A percentile compares a stretch with the other conserved stretches of the same genome.
Conservation (phyloP, 768 basidiomycete species). For the Termitomyces sp. region DNA sequence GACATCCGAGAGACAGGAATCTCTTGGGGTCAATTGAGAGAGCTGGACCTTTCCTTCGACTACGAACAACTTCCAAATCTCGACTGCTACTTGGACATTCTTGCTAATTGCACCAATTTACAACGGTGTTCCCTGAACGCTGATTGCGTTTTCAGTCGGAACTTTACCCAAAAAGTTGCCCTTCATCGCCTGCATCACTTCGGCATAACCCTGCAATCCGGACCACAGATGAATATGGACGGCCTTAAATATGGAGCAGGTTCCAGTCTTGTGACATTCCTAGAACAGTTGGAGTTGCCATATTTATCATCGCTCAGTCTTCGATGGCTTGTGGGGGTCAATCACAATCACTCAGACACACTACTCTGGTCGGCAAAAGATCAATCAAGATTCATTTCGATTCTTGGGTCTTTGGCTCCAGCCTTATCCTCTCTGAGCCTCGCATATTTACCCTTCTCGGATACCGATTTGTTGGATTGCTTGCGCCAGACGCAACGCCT, state of each 20-base stretch:
- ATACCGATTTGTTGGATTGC: slow-evolving; percentile 27
- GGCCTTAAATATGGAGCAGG: slow-evolving; percentile 13
- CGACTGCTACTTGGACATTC: slow-evolving; percentile 30
- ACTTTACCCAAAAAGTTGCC: slow-evolving; percentile 7
- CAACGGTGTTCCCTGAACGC: slow-evolving; percentile 28
- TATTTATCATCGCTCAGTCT: slow-evolving; percentile 28
- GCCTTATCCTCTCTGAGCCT: slow-evolving; percentile 30
- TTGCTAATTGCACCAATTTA: slow-evolving; percentile 29
- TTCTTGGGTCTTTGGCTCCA: slow-evolving; percentile 21
- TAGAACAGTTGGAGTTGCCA: slow-evolving; percentile 26
- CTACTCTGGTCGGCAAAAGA: slow-evolving; percentile 5
- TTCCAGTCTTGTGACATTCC: slow-evolving; percentile 25
- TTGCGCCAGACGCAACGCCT: slow-evolving; percentile 27
- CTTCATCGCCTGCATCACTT: slow-evolving; percentile 31
- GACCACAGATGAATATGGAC: neutral
- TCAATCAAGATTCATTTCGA: slow-evolving; percentile 25
- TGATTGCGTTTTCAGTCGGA: slow-evolving; percentile 22
- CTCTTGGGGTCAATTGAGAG: slow-evolving; percentile 38
- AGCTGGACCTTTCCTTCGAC: slow-evolving; percentile 33
- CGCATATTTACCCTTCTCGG: slow-evolving; percentile 35
- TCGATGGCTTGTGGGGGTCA: slow-evolving; percentile 28
- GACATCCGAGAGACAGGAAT: slow-evolving; percentile 24
- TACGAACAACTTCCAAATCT: slow-evolving; percentile 29
- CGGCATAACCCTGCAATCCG: slow-evolving; percentile 29
- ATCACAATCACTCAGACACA: neutral